These are phyloP conservation scores for Dothiorella sarmentorum DNA, from an alignment of 2,329 filamentous ascomycete species.

Conservation along the genomic window DNA sequence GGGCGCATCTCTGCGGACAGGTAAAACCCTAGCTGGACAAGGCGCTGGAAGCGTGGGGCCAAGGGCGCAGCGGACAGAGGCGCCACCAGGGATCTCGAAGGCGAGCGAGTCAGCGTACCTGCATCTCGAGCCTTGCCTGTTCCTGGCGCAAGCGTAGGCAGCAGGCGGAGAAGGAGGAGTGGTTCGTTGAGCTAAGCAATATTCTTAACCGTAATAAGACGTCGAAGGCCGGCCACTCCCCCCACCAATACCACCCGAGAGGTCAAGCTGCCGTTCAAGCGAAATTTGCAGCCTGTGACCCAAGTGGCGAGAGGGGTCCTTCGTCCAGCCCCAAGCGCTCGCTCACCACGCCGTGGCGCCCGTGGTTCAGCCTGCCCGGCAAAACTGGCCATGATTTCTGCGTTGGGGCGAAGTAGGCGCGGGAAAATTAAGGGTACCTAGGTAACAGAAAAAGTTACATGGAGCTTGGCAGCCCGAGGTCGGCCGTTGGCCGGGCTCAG, in stretches of 20 bases:
- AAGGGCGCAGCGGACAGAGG: background rate
- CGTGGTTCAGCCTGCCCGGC: background rate
- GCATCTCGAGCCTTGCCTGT: background rate
- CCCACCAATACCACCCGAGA: background rate
- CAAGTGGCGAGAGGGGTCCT: background rate
- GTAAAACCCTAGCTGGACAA: background rate
- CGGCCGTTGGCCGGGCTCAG: no score
- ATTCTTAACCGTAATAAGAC: background rate
- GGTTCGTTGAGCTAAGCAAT: background rate
- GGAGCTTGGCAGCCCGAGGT: background rate
- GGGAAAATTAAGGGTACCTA: background rate
- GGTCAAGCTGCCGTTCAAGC: background rate
- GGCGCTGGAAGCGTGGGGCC: background rate
- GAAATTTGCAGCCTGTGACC: background rate
- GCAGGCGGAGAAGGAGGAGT: background rate
- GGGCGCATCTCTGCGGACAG: no score
- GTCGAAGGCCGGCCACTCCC: background rate
- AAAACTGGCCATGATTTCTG: background rate
- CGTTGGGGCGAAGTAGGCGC: background rate
- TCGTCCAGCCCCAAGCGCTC: background rate
- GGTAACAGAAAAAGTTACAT: background rate
- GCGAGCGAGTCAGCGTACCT: background rate
- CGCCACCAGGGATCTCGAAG: background rate
- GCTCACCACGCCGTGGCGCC: background rate
- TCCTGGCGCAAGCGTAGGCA: conserved; percentile 5